Evolutionary conservation across 2,329 filamentous ascomycete genomes (phyloP).

Genomic region (Epicoccum nigrum): DNA sequence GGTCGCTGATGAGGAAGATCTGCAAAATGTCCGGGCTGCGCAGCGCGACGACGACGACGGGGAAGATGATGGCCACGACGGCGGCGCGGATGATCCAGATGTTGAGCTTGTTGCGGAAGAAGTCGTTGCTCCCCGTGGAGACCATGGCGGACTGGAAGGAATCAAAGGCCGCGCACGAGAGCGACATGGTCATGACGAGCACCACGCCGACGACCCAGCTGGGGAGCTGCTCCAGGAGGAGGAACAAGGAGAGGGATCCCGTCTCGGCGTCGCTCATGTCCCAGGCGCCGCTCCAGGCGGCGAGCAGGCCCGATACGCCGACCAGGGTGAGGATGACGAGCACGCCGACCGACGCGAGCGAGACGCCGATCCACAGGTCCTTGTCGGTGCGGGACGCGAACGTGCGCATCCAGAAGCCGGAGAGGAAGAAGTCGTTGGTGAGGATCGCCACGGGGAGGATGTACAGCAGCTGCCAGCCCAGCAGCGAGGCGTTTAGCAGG

Average conservation of each 20-base stretch:
- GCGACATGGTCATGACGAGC: constrained; percentile 77
- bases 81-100: constrained; percentile 73
- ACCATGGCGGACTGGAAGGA: constrained; percentile 83
- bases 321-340: constrained; percentile 75
- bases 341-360: constrained; percentile 67
- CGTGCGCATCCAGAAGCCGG: constrained; percentile 82
- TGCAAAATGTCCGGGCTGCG: constrained; percentile 76
- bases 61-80: constrained; percentile 76
- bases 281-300: constrained; percentile 77
- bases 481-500: constrained; percentile 69
- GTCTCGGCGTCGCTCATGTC: constrained; percentile 66
- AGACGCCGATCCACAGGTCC: constrained; percentile 76
- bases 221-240: constrained; percentile 73
- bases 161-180: constrained; percentile 81
- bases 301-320: constrained; percentile 74
- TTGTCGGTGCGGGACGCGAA: constrained; percentile 81
- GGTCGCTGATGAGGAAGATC: constrained; percentile 82
- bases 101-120: constrained; percentile 81
- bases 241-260: constrained; percentile 76
- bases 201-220: constrained; percentile 83
- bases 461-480: constrained; percentile 86
- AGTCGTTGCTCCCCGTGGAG: constrained; percentile 80
- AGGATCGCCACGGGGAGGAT: constrained; percentile 81
- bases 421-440: constrained; percentile 87
- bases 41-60: constrained; percentile 74